phyloP scores from a whole-genome alignment of 257 asterid species.

The Craterostigma plantagineum region DNA sequence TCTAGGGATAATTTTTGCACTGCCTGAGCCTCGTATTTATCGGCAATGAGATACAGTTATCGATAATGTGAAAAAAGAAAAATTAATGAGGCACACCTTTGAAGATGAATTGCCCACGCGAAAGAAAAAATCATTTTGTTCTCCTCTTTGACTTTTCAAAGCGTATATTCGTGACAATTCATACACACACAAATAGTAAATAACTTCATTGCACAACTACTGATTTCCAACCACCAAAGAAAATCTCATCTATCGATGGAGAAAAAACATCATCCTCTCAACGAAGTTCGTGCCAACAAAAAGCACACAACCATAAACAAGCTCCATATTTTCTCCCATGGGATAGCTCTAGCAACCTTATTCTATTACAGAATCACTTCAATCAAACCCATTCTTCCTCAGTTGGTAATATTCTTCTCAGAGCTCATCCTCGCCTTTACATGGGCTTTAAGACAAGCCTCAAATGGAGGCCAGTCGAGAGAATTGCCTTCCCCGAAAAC shows the following conservation, averaged over 20 bases:
- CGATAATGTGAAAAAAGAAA: too few species aligned
- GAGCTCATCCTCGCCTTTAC: conserved; percentile 21
- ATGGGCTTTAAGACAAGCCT: conserved; percentile 21
- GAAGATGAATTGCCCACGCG: too few species aligned
- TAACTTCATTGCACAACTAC: too few species aligned
- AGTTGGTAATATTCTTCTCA: conserved; percentile 12
- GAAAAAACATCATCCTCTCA: conserved; percentile 12
- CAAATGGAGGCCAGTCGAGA: conserved; percentile 17
- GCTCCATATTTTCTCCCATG: conserved; percentile 17
- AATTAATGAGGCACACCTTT: too few species aligned
- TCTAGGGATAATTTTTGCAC: too few species aligned
- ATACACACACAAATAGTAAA: too few species aligned
- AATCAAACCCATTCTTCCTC: conserved; percentile 15
- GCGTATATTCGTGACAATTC: too few species aligned
- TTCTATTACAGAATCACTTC: conserved; percentile 22
- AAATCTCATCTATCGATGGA: conserved; percentile 5
- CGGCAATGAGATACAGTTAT: too few species aligned
- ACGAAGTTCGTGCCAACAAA: conserved; percentile 14
- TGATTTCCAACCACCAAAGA: too few species aligned
- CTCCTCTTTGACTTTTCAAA: too few species aligned
- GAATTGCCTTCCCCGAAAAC: conserved; percentile 17
- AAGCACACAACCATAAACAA: conserved; percentile 19
- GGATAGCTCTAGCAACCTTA: conserved; percentile 20
- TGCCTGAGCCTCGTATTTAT: too few species aligned
- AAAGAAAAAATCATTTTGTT: too few species aligned